Evolutionary conservation across 345 rosid genomes (phyloP), one percentile per base, ranked within the genome.

Genomic region (Eucalyptus camaldulensis): DNA sequence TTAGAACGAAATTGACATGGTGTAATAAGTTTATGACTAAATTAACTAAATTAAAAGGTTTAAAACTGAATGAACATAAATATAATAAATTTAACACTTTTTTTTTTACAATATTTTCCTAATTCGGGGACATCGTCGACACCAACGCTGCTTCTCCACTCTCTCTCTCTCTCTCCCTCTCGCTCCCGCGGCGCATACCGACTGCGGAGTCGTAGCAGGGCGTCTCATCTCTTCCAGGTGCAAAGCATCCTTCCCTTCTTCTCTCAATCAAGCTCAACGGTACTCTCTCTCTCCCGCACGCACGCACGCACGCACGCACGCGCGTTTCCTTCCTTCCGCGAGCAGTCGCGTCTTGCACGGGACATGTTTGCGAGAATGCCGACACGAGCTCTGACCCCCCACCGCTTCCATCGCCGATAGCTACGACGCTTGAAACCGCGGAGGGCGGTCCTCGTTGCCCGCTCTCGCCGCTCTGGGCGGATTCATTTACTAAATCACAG

Each of bases 401-500:
- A 10, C 45, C 45, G 12, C 81, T 72, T 72, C 45, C 12, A 37
- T 37, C 81, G 13, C 81, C 81, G 22, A 10, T 10, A 33, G 81
- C 45, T 43, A 72, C 27, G 45, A 33, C 45, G 81, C 81, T 72
- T 37, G 25, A 72, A 37, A 19, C 45, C 45, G 27, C 40, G 81
- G 27, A 72, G 81, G 14, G 27, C 22, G 27, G 81, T 72, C 81
- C 45, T 3, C 40, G 8, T 72, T 72, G 81, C 14, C 81, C 40
- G 22, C 80, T 33, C 80, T 67, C 43, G 43, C 19, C 44, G 13
- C 80, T 72, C n/a, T 72, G 22, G 81, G 81, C 45, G 25, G 89
- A 89, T 87, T 89, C 91, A 88, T 86, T 95, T 67, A 88, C 91
- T 85, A 88, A 90, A 87, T 88, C 94, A 49, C 94, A 92, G 15